Evolutionary conservation across 2,329 filamentous ascomycete species (phyloP).

Genomic region (Microsporum ferrugineum): DNA sequence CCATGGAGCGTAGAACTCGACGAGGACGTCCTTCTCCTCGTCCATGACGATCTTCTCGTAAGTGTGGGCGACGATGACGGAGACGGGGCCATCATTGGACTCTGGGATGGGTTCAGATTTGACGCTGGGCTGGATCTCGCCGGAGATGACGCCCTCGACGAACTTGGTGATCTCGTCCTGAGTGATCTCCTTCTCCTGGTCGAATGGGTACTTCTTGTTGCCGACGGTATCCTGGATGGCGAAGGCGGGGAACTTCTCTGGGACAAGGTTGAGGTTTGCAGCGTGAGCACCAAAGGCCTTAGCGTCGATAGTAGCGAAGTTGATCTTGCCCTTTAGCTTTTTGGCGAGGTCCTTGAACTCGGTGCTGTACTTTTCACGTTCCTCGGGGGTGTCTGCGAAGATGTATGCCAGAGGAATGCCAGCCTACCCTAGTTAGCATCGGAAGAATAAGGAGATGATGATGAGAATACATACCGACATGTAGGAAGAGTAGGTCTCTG

Average conservation of each 20-base stretch:
- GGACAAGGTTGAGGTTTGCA: conserved; percentile 91
- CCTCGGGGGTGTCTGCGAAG: conserved; percentile 84
- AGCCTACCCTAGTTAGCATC: conserved; percentile 36
- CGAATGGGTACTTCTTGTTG: conserved; percentile 95
- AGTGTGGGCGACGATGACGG: conserved; percentile 80
- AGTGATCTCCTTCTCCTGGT: conserved; percentile 69
- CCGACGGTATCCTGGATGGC: conserved; percentile 91
- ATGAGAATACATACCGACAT: conserved; percentile 53
- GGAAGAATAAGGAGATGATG: neutral
- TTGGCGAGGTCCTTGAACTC: conserved; percentile 76
- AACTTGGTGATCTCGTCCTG: conserved; percentile 65
- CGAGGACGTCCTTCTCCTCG: conserved; percentile 87
- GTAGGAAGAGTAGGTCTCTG: conserved; percentile 91
- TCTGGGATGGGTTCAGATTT: conserved; percentile 97
- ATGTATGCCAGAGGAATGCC: conserved; percentile 93
- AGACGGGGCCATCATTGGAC: conserved; percentile 79
- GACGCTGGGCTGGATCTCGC: conserved; percentile 89
- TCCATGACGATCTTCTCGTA: conserved; percentile 88
- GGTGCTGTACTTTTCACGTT: conserved; percentile 67
- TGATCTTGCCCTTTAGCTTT: conserved; percentile 86
- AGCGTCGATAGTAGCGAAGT: conserved; percentile 96
- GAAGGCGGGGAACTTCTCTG: conserved; percentile 91
- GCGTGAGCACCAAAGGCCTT: conserved; percentile 89
- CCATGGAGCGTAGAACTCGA: conserved; percentile 96
- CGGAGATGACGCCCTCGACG: conserved; percentile 70